Evolutionary conservation across 1,139 yeast genomes (phyloP).

Genomic region (Zygosaccharomyces pseudobailii): DNA sequence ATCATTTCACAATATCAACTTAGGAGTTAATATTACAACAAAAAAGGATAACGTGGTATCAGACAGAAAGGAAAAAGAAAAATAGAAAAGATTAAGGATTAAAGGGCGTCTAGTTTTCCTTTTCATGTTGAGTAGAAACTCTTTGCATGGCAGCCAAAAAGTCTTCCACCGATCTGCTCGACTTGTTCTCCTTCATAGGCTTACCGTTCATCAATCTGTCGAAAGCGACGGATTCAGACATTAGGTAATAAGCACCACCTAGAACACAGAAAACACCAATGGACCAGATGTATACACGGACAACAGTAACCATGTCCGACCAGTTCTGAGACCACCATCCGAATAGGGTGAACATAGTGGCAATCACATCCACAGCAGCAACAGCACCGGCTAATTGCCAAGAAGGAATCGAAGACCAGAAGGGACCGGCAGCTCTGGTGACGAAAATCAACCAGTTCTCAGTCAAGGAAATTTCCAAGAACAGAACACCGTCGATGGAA

Average conservation of each 20-base stretch:
- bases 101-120: constrained; percentile 35
- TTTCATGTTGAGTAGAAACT: constrained; percentile 97
- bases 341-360: constrained; percentile 86
- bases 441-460: constrained; percentile 96
- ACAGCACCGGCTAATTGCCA: constrained; percentile 96
- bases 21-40: constrained; percentile 2
- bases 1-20: neutral
- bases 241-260: constrained; percentile 95
- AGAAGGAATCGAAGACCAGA: constrained; percentile 89
- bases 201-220: constrained; percentile 95
- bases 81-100: constrained; percentile 9
- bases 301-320: constrained; percentile 93
- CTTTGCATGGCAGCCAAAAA: constrained; percentile 96
- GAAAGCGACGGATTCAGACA: constrained; percentile 81
- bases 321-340: constrained; percentile 99
- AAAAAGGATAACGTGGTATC: constrained; percentile 4
- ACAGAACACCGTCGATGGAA: constrained; percentile 84
- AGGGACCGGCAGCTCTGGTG: constrained; percentile 93
- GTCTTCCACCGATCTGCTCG: constrained; percentile 87
- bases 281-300: constrained; percentile 91
- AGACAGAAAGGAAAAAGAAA: constrained; percentile 12
- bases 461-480: constrained; percentile 87
- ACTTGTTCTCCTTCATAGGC: constrained; percentile 56
- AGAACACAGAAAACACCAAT: constrained; percentile 93
- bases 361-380: constrained; percentile 77